Conservation (phyloP, 208 protist genomes). For the Leishmania amazonensis region DNA sequence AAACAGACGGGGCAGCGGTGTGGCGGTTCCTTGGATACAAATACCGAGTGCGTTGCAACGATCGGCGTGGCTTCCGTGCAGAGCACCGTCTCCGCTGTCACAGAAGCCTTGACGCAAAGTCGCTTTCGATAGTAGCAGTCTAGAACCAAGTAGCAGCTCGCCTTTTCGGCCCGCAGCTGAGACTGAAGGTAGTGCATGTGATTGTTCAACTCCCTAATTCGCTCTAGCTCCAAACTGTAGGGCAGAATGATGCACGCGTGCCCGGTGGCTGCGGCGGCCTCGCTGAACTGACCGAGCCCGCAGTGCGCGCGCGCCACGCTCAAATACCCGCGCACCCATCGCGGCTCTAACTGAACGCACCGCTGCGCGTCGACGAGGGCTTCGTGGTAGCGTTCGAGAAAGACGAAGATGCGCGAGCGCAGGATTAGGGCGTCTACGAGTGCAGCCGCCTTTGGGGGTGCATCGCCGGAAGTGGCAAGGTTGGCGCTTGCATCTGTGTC, state of each 20-base stretch:
- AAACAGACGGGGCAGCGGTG: conserved; percentile 65
- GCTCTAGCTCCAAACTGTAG: conserved; percentile 60
- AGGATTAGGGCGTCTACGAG: conserved; percentile 52
- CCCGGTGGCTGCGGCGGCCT: conserved; percentile 33
- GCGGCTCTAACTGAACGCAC: conserved; percentile 48
- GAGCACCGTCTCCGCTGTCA: conserved; percentile 25
- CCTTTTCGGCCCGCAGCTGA: conserved; percentile 27
- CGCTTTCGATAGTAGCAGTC: conserved; percentile 63
- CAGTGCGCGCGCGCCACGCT: conserved; percentile 61
- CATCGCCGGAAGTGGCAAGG: not conserved
- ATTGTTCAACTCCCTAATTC: conserved; percentile 53
- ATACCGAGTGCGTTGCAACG: conserved; percentile 54
- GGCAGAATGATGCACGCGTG: conserved; percentile 48
- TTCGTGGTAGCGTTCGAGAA: conserved; percentile 48
- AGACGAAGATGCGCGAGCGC: conserved; percentile 69
- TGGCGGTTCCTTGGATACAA: conserved; percentile 19
- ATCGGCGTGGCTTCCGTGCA: conserved; percentile 48
- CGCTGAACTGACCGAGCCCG: conserved; percentile 54
- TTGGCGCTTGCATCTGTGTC: not conserved
- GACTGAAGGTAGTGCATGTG: conserved; percentile 58
- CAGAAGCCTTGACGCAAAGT: conserved; percentile 23
- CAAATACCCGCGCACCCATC: conserved; percentile 70
- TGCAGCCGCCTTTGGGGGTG: not conserved
- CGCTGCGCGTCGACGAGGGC: conserved; percentile 58
- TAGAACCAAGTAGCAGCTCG: conserved; percentile 41